phyloP scores from a whole-genome alignment of 2,329 filamentous ascomycete species.

The Phoma sp. region DNA sequence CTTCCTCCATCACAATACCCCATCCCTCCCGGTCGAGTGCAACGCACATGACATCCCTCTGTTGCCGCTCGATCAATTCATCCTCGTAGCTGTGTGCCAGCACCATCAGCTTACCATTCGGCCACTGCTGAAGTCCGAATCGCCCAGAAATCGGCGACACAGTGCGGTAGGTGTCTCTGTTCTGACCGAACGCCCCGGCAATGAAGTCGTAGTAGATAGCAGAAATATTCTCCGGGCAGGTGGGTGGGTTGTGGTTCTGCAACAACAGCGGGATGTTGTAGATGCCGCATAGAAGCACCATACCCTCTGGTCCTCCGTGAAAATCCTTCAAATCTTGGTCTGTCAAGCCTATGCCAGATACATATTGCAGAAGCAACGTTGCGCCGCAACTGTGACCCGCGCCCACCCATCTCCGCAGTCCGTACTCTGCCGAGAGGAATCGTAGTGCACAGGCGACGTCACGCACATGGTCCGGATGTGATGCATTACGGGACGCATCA shows the following conservation, averaged over 20 bases:
- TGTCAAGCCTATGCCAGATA: slow-evolving; percentile 24
- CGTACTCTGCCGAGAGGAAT: slow-evolving; percentile 57
- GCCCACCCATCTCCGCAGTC: slow-evolving; percentile 59
- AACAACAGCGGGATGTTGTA: slow-evolving; percentile 67
- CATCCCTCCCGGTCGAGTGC: slow-evolving; percentile 55
- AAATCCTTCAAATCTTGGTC: neutral
- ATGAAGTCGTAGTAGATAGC: slow-evolving; percentile 66
- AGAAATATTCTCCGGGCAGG: slow-evolving; percentile 32
- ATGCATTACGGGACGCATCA: slow-evolving; percentile 55
- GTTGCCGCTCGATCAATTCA: slow-evolving; percentile 59
- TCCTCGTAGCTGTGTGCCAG: slow-evolving; percentile 56
- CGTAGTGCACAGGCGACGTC: slow-evolving; percentile 62
- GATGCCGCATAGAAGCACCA: slow-evolving; percentile 70
- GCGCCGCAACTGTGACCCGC: slow-evolving; percentile 69
- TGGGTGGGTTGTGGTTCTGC: slow-evolving; percentile 48
- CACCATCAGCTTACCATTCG: slow-evolving; percentile 47
- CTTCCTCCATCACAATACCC: slow-evolving; percentile 35
- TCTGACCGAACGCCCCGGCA: slow-evolving; percentile 64
- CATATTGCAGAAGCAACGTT: slow-evolving; percentile 66
- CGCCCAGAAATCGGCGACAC: slow-evolving; percentile 60
- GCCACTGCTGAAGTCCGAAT: slow-evolving; percentile 52
- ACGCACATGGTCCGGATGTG: slow-evolving; percentile 66
- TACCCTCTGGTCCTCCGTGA: slow-evolving; percentile 40
- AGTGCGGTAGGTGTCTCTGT: slow-evolving; percentile 19
- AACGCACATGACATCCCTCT: slow-evolving; percentile 63